A percentile compares a stretch with the other conserved stretches of the same genome.
phyloP scores from a whole-genome alignment of 306 rosid genomes.

The Medicago ruthenica region DNA sequence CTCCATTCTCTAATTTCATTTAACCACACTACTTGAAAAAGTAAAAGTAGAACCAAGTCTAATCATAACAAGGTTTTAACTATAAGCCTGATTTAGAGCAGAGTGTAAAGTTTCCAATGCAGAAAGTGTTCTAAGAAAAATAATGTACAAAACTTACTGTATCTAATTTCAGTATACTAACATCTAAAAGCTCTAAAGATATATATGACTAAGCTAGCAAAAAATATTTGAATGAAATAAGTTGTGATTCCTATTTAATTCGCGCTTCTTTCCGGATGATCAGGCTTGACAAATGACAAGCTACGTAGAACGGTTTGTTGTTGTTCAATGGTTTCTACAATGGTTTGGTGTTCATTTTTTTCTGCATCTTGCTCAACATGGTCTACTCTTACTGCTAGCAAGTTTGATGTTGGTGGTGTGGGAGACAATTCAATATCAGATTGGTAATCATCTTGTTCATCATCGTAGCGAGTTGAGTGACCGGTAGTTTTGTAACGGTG shows the following conservation, averaged over 20 bases:
- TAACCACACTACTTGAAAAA: neutral
- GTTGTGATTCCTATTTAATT: conserved; percentile 14
- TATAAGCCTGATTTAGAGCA: conserved; percentile 1
- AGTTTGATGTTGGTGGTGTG: conserved; percentile 36
- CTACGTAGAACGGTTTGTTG: conserved; percentile 44
- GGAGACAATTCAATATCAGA: conserved; percentile 64
- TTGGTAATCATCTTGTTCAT: conserved; percentile 47
- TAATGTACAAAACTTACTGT: conserved; percentile 35
- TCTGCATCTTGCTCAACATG: conserved; percentile 38
- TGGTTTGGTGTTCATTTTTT: conserved; percentile 37
- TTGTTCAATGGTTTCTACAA: conserved; percentile 34
- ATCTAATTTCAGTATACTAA: conserved; percentile 1
- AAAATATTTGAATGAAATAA: conserved; percentile 17
- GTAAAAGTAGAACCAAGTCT: neutral
- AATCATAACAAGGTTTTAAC: neutral
- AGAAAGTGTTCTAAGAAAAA: conserved; percentile 9
- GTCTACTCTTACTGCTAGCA: conserved; percentile 57
- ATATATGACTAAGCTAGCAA: neutral
- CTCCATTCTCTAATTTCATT: no score
- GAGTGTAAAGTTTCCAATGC: neutral
- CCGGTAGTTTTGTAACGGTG: conserved; percentile 79
- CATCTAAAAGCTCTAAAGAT: conserved; percentile 18
- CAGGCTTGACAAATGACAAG: conserved; percentile 55
- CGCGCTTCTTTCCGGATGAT: conserved; percentile 26
- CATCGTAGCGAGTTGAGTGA: conserved; percentile 62